Evolutionary conservation across 2,329 filamentous ascomycete genomes (phyloP).

Genomic region (Annulohypoxylon truncatum): DNA sequence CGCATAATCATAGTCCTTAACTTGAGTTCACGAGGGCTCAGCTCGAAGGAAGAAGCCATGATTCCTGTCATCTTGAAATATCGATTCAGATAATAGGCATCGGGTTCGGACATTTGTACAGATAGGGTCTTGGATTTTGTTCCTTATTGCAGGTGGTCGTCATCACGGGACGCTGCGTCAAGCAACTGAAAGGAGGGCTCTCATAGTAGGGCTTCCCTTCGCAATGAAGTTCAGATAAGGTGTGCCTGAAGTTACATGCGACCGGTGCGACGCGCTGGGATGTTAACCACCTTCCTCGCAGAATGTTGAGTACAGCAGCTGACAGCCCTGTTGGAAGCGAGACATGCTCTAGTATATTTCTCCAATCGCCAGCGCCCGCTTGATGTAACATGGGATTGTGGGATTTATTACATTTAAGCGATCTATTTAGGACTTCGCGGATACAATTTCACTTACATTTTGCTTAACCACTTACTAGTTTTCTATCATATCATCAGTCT

Average conservation of each 20-base stretch:
- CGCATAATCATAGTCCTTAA: background rate
- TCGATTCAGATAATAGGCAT: background rate
- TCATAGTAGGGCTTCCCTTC: background rate
- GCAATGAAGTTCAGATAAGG: slow-evolving; percentile 2
- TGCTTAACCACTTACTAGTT: background rate
- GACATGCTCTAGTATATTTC: background rate
- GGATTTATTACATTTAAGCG: background rate
- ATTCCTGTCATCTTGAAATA: slow-evolving; percentile 8
- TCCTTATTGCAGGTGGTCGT: slow-evolving; percentile 2
- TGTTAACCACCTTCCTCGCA: background rate
- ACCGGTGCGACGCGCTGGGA: background rate
- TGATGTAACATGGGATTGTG: slow-evolving; percentile 2
- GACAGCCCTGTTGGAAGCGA: slow-evolving; percentile 1
- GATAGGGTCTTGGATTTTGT: background rate
- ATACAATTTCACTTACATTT: background rate
- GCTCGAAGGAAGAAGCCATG: slow-evolving; percentile 8
- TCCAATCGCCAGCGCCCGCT: background rate
- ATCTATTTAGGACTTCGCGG: slow-evolving; percentile 4
- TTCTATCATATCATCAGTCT: slow-evolving; percentile 9
- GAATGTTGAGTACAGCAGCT: slow-evolving; percentile 8
- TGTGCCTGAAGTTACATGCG: slow-evolving; percentile 7
- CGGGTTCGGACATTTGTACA: background rate
- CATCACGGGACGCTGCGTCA: slow-evolving; percentile 5
- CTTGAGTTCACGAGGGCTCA: slow-evolving; percentile 2
- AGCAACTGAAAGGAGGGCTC: background rate